Base-by-base conservation (phyloP, 1,139 yeast species). In the Maudiozyma humilis region DNA sequence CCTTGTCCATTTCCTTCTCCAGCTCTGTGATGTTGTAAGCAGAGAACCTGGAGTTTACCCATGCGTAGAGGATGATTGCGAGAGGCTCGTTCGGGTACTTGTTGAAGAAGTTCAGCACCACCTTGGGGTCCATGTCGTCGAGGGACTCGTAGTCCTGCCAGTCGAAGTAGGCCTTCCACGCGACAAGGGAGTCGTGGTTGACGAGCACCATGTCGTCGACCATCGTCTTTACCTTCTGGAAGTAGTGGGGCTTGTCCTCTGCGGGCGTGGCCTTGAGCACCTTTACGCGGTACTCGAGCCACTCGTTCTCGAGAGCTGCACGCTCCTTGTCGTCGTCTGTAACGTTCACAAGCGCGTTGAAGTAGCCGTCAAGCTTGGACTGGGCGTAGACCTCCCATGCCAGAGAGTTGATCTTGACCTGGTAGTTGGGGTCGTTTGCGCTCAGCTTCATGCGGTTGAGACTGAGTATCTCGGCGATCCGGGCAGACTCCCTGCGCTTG, bases 141-240 rank as follows among this genome's bases (percentile, higher is more conserved):
- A 87, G 60, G 8, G 70, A 65, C 2, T 59, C 61, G 7, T 72
- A 73, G 59, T 91, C 96, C 31, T 66, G 53, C 82, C 91, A 83
- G 54, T 91, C 95, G 52, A 88, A 76, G 53, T 78, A 78, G 13
- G 82, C 59, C 41, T 74, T 71, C 95, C 96, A 91, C 1, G 91
- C 87, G 34, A 75, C 67, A 25, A 74, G 66, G 20, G 80, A 78
- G 0, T 73, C 71, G 14, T 80, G 75, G 35, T 76, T 73, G 13
- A 91, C 76, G 23, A 82, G 65, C 3, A 88, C 78, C 80, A 89
- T 76, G 33, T 83, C 95, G 17, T 78, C 82, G 1, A 79, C 77
- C 72, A 78, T 71, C 12, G 75, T 76, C 42, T 67, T 67, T 3
- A 87, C 67, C 36, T 75, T 72, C 2, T 53, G 52, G n/a, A 66